These are phyloP conservation scores for Pythium grandisporangium DNA, from an alignment of 352 stramenopile genomes.

Conservation along the genomic window DNA sequence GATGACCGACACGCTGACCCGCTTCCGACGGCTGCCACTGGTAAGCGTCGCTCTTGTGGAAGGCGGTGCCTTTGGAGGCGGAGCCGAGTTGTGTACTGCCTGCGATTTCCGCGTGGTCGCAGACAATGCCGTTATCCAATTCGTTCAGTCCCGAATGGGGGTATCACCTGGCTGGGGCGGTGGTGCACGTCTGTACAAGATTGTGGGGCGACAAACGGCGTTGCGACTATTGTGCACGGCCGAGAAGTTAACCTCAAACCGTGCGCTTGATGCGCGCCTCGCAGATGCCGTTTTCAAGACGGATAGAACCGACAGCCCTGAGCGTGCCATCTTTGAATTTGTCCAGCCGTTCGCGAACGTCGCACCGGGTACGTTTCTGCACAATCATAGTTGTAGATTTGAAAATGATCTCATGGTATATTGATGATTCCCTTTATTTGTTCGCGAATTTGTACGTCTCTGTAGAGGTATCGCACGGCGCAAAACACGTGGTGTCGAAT, in stretches of 20 bases:
- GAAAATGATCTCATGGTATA: neutral
- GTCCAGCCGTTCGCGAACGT: slow-evolving; percentile 38
- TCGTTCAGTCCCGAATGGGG: slow-evolving; percentile 79
- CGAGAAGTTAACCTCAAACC: slow-evolving; percentile 32
- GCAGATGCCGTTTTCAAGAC: slow-evolving; percentile 50
- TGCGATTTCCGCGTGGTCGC: slow-evolving; percentile 79
- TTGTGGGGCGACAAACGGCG: slow-evolving; percentile 64
- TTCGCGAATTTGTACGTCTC: too few species aligned
- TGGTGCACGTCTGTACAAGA: slow-evolving; percentile 59
- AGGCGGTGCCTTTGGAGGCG: slow-evolving; percentile 73
- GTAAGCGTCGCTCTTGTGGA: slow-evolving; percentile 75
- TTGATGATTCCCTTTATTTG: too few species aligned
- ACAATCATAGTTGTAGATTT: neutral
- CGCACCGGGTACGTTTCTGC: slow-evolving; percentile 27
- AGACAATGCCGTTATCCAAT: slow-evolving; percentile 61
- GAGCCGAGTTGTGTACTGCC: slow-evolving; percentile 70
- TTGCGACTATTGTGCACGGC: slow-evolving; percentile 66
- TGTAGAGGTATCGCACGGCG: slow-evolving; percentile 56
- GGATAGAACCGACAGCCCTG: slow-evolving; percentile 12
- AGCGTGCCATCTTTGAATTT: slow-evolving; percentile 31
- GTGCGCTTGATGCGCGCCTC: slow-evolving; percentile 52
- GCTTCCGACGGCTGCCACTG: slow-evolving; percentile 63
- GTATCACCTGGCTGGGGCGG: slow-evolving; percentile 82
- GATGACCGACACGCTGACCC: slow-evolving; percentile 69
- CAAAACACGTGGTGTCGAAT: slow-evolving; percentile 62